Evolutionary conservation across 2,329 filamentous ascomycete genomes (phyloP), one percentile per base, ranked within the genome.

Genomic region (Penicillium sp.): DNA sequence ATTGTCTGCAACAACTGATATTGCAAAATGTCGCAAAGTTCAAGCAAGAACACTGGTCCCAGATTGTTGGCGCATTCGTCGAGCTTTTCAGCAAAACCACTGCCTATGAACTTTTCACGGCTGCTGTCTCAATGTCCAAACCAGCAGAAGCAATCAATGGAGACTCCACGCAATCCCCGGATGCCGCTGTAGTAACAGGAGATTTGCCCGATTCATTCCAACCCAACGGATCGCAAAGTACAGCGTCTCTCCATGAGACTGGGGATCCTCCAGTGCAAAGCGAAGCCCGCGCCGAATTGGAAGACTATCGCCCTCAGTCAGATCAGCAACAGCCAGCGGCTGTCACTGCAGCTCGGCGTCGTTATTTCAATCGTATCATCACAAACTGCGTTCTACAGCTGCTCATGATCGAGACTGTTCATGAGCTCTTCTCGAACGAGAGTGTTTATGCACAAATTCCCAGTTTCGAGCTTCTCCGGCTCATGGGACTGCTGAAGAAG

Each of bases 331-430:
- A 95, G 56, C 91, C 93, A 0, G 83, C 96, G 6, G 89, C 95
- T 1, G 93, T 99, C 5, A 97, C 94, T 1, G 91, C 91, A 2
- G 91, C 94, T 0, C 89, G 94, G 26, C 85, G 94, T 34, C 88
- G 92, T 48, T 97, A 97, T 79, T 99, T 99, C 81, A 99, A 99
- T 76, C 90, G 93, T 63, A 99, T 99, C 73, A 99, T 99, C 74
- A 97, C 93, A 13, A 93, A 95, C 62, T 99, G 94, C 70, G 95
- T 99, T 4, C 80, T 99, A 8, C 95, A 99, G 73, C 84, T 99
- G 2, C 85, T 99, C 60, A 99, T 99, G 91, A 99, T 99, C 65
- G 95, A 99, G 74, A 99, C 95, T 0, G 95, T 99, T 39, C 95
- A 96, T 67, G 95, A 99, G 74, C 85, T 99, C 45, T 99, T 99